Conservation (phyloP, 2,329 filamentous ascomycete genomes). For the Juglanconis juglandina region DNA sequence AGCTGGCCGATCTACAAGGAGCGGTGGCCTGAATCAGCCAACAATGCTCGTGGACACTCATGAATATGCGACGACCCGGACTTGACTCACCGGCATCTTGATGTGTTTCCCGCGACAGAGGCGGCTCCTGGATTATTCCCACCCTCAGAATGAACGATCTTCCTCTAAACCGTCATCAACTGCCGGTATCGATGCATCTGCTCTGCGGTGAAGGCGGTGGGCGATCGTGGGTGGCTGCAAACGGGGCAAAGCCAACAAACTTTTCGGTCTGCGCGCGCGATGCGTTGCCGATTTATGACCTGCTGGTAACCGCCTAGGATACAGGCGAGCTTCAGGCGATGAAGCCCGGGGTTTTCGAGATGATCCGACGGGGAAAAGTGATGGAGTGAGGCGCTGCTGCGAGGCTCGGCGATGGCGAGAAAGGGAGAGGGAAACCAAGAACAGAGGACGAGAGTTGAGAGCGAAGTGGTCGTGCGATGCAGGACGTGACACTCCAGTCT, state of each 20-base stretch:
- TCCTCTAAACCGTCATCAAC: constrained; percentile 27
- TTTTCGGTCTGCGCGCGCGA: constrained; percentile 8
- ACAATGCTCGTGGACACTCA: neutral
- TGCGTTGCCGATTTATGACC: constrained; percentile 3
- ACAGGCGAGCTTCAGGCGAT: neutral
- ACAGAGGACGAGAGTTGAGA: constrained; percentile 5
- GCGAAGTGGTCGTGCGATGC: neutral
- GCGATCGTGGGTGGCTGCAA: constrained; percentile 1
- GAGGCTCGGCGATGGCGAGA: neutral
- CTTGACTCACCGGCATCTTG: constrained; percentile 37
- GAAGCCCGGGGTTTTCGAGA: neutral
- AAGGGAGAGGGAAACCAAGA: neutral
- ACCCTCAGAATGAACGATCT: constrained; percentile 15
- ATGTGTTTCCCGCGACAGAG: constrained; percentile 2
- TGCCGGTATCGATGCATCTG: constrained; percentile 16
- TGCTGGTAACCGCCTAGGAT: constrained; percentile 6
- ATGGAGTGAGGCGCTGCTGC: neutral
- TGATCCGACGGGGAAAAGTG: neutral
- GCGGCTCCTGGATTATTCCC: constrained; percentile 12
- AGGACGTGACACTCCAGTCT: neutral
- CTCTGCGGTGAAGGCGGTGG: neutral
- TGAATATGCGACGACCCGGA: neutral
- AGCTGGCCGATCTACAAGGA: constrained; percentile 50
- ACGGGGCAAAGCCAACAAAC: constrained; percentile 3
- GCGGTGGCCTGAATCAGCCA: constrained; percentile 14